Conservation (phyloP, 148 eudicot species). For the Drosera capensis region DNA sequence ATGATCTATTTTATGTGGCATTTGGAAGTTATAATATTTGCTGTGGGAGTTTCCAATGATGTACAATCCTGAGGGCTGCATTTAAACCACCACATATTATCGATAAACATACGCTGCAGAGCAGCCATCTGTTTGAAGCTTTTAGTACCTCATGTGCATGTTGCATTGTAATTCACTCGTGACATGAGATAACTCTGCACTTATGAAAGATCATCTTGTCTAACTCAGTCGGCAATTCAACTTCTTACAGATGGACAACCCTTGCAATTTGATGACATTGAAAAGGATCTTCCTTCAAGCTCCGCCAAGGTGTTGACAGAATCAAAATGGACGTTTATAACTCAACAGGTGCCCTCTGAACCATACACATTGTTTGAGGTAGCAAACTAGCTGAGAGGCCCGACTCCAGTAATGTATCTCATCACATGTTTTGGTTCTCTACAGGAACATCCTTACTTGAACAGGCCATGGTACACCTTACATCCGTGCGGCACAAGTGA, state of each 20-base stretch:
- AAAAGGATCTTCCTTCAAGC: slow-evolving; percentile 37
- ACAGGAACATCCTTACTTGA: slow-evolving; percentile 86
- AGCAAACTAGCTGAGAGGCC: too few species aligned
- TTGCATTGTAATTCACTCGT: background rate
- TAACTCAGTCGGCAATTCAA: background rate
- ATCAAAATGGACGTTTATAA: slow-evolving; percentile 28
- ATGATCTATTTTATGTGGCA: too few species aligned
- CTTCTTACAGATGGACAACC: slow-evolving; percentile 62
- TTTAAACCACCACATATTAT: too few species aligned
- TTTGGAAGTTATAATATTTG: too few species aligned
- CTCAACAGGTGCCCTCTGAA: slow-evolving; percentile 24
- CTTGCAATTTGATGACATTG: slow-evolving; percentile 43
- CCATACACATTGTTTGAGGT: too few species aligned
- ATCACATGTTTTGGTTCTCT: slow-evolving; percentile 4
- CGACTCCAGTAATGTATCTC: background rate
- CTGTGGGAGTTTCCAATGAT: too few species aligned
- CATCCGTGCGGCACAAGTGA: slow-evolving; percentile 96
- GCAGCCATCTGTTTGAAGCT: too few species aligned
- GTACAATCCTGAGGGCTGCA: too few species aligned
- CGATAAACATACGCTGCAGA: too few species aligned
- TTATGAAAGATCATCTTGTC: background rate
- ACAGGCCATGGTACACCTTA: slow-evolving; percentile 72
- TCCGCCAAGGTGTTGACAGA: slow-evolving; percentile 19
- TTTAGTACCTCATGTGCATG: too few species aligned
- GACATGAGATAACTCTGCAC: too few species aligned